Evolutionary conservation across 192 early-diverging fungal species (phyloP).

Genomic region (Mortierella alpina): DNA sequence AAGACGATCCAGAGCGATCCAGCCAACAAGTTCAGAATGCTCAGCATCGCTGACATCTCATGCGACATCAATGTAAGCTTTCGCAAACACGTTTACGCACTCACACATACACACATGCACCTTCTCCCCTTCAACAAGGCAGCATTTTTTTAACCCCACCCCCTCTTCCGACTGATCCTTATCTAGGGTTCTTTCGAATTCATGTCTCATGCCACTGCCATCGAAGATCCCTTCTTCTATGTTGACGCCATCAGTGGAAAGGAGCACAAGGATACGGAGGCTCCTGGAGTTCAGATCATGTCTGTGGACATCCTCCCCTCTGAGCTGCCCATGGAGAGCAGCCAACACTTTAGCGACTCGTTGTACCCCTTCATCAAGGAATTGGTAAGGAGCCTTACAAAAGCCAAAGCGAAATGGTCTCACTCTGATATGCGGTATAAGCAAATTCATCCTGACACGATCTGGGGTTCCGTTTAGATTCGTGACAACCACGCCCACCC

Average conservation of each 20-base stretch:
- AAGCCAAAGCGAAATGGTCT: no score
- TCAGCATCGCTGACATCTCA: constrained; percentile 90
- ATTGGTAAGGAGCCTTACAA: constrained; percentile 65
- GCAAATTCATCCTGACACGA: no score
- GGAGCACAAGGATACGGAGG: constrained; percentile 73
- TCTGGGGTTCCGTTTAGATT: constrained; percentile 18
- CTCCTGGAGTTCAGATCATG: constrained; percentile 93
- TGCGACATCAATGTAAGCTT: constrained; percentile 86
- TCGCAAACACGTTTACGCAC: no score
- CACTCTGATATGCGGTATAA: no score
- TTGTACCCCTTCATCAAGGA: constrained; percentile 86
- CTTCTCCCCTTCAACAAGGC: not conserved
- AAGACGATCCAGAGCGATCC: constrained; percentile 72
- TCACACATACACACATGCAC: not conserved
- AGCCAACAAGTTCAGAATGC: constrained; percentile 76
- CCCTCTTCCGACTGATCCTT: not conserved
- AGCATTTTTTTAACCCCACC: constrained; percentile 7
- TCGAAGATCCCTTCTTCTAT: constrained; percentile 92
- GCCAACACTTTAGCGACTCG: constrained; percentile 90
- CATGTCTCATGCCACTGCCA: constrained; percentile 88
- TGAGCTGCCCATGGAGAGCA: constrained; percentile 94
- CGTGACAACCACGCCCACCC: constrained; percentile 69
- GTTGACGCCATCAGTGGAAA: constrained; percentile 81
- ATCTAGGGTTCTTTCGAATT: constrained; percentile 92
- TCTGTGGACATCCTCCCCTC: constrained; percentile 97